Conservation (phyloP, 306 rosid genomes). For the Casuarina cunninghamiana region DNA sequence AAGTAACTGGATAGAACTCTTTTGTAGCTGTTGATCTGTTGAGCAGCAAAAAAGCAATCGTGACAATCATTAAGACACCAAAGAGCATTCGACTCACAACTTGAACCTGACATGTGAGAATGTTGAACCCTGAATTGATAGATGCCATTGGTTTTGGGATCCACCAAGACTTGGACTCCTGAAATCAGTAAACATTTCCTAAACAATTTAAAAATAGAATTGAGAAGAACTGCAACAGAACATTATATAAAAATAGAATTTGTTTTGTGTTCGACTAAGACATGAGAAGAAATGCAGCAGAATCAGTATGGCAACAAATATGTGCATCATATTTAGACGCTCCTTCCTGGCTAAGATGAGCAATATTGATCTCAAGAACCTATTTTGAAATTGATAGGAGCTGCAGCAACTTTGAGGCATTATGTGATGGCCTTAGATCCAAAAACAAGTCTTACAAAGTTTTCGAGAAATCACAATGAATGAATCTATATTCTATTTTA, state of each 20-base stretch:
- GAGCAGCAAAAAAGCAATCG: slow-evolving; percentile 52
- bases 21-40: slow-evolving; percentile 59
- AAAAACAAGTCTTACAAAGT: background rate
- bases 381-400: background rate
- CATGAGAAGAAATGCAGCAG: background rate
- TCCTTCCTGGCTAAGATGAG: background rate
- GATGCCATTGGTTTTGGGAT: slow-evolving; percentile 51
- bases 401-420: background rate
- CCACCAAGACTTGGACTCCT: slow-evolving; percentile 78
- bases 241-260: background rate
- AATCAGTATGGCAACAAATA: background rate
- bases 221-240: background rate
- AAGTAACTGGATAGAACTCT: slow-evolving; percentile 74
- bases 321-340: background rate
- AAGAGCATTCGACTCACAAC: slow-evolving; percentile 57
- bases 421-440: background rate
- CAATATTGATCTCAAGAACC: background rate
- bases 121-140: slow-evolving; percentile 42
- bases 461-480: background rate
- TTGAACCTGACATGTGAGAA: slow-evolving; percentile 64
- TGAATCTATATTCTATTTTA: background rate
- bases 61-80: slow-evolving; percentile 61
- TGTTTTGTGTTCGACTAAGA: no score
- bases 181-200: slow-evolving; percentile 15
- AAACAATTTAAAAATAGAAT: slow-evolving; percentile 8